phyloP scores from a whole-genome alignment of 2,329 filamentous ascomycete genomes.

The Coniochaeta pulveracea region DNA sequence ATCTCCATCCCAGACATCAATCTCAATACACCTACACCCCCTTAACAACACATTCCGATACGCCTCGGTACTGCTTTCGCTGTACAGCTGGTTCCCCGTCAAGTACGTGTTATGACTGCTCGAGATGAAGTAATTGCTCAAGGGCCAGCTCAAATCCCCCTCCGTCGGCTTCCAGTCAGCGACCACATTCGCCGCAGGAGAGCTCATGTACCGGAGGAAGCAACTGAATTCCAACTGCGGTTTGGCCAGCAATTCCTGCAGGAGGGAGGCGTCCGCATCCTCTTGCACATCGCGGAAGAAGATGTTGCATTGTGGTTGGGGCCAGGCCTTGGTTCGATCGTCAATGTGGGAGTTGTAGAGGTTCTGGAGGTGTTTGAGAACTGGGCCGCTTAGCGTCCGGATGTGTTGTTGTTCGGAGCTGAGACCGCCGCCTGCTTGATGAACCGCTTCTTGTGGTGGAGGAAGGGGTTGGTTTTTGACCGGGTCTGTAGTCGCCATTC shows the following conservation, averaged over 20 bases:
- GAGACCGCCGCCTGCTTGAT: constrained; percentile 36
- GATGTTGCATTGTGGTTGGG: constrained; percentile 27
- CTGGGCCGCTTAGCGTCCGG: constrained; percentile 25
- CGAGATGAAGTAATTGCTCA: constrained; percentile 87
- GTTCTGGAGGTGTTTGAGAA: constrained; percentile 30
- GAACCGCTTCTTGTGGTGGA: constrained; percentile 17
- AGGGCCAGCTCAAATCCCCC: constrained; percentile 57
- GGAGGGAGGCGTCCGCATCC: constrained; percentile 20
- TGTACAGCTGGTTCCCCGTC: constrained; percentile 77
- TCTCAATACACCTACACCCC: constrained; percentile 84
- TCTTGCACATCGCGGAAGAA: constrained; percentile 37
- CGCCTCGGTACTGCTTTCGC: constrained; percentile 74
- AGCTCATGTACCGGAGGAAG: constrained; percentile 47
- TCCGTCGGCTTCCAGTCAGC: constrained; percentile 21
- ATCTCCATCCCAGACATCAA: constrained; percentile 90
- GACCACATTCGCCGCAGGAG: constrained; percentile 29
- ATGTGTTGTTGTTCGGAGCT: constrained; percentile 28
- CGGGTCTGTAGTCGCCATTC: neutral
- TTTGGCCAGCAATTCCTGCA: constrained; percentile 9
- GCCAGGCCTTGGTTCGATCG: constrained; percentile 29
- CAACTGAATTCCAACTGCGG: constrained; percentile 30
- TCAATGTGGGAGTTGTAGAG: constrained; percentile 34
- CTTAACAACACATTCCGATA: constrained; percentile 77
- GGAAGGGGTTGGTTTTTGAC: neutral
- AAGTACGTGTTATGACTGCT: constrained; percentile 95